Evolutionary conservation across 2,329 filamentous ascomycete genomes (phyloP).

Genomic region (Coniochaeta ligniaria): DNA sequence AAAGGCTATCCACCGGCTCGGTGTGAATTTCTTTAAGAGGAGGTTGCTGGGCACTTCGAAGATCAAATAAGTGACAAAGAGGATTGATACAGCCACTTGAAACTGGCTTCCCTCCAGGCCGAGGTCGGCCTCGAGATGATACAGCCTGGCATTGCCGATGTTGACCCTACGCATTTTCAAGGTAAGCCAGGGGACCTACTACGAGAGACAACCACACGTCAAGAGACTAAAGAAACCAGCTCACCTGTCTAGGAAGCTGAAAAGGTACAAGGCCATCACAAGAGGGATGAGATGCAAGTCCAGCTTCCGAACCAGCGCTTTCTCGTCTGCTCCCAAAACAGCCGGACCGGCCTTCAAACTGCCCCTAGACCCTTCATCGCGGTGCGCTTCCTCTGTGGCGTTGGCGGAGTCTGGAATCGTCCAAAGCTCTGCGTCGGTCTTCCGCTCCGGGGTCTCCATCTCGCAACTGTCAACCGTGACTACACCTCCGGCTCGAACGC

Average conservation of each 20-base stretch:
- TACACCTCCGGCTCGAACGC: not conserved
- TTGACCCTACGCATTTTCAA: slow-evolving; percentile 47
- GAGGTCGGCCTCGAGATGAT: slow-evolving; percentile 56
- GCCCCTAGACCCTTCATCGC: not conserved
- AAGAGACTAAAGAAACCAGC: slow-evolving; percentile 12
- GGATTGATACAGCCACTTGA: slow-evolving; percentile 58
- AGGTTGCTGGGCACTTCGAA: slow-evolving; percentile 62
- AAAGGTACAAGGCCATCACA: slow-evolving; percentile 63
- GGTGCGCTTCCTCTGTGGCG: not conserved
- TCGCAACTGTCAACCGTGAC: not conserved
- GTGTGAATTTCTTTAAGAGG: slow-evolving; percentile 54
- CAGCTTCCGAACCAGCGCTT: slow-evolving; percentile 55
- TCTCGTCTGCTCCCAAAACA: slow-evolving; percentile 29
- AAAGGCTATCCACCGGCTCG: slow-evolving; percentile 56
- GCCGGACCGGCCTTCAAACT: not conserved
- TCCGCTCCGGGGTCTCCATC: not conserved
- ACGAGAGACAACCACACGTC: not conserved
- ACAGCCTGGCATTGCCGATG: slow-evolving; percentile 64
- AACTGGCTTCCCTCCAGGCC: slow-evolving; percentile 57
- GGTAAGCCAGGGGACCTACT: not conserved
- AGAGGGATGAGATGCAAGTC: slow-evolving; percentile 59
- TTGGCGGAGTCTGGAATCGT: not conserved
- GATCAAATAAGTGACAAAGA: slow-evolving; percentile 57
- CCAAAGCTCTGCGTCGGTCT: not conserved
- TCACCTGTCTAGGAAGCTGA: slow-evolving; percentile 67